Evolutionary conservation across 768 basidiomycete genomes (phyloP), one percentile per base, ranked within the genome.

Genomic region (Podaxis carcinomalis): DNA sequence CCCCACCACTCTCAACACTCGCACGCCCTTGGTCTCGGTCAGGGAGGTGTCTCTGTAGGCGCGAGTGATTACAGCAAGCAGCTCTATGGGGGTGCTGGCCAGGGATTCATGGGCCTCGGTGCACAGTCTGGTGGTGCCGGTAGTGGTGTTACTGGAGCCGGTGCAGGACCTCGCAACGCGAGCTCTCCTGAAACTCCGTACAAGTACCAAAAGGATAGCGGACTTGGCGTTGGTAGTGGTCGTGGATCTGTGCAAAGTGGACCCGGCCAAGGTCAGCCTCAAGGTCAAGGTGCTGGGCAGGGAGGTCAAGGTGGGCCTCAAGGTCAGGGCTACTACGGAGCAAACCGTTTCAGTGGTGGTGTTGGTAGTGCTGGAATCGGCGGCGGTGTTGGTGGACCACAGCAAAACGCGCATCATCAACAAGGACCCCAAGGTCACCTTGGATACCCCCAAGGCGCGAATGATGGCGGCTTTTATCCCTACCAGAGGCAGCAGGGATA

Each of bases 121-220:
- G 74, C 75, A 28, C 80, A 80, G 58, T 78, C 82, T 59, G 72
- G 71, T 0, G 71, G 73, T 0, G 65, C 57, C 1, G 73, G 77
- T 50, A 70, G 76, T 47, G 71, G 71, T 14, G 76, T 71, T 0
- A 74, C 77, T 64, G 72, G 79, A 0, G 69, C 75, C 19, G 75
- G 72, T 62, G 70, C 79, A 39, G 86, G 81, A 3, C 81, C 82
- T 10, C 74, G 81, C 13, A 77, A 78, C 19, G 83, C 80, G 36
- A 77, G 78, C 13, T 90, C 89, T 5, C 89, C 90, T 1, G 90
- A 92, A 72, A 75, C 84, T 6, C 75, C 87, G 14, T 92, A 90
- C 74, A 92, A 92, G 69, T 86, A 88, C 3, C 76, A 80, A 10
- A 89, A 90, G 76, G 90, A 89, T 59, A 83, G 83, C 40, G 78